Evolutionary conservation across 768 basidiomycete species (phyloP).

Genomic region (Boletus vinaceobasis): DNA sequence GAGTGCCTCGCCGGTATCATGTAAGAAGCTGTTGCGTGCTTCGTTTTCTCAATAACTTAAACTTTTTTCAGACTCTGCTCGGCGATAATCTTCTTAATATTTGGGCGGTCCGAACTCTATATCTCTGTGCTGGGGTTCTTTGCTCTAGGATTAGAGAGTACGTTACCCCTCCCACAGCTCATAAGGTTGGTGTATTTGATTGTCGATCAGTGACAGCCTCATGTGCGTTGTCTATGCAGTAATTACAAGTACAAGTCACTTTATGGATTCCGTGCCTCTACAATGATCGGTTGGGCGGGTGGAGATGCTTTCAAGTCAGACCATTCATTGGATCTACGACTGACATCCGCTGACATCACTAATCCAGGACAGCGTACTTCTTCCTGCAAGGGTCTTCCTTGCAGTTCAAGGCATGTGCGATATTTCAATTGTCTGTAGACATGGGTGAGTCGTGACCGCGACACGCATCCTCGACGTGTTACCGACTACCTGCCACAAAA

Average conservation of each 20-base stretch:
- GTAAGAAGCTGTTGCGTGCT: slow-evolving; percentile 35
- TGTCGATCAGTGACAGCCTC: slow-evolving; percentile 12
- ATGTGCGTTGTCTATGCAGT: slow-evolving; percentile 37
- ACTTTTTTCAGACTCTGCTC: slow-evolving; percentile 49
- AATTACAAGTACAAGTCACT: slow-evolving; percentile 77
- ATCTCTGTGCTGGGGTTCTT: slow-evolving; percentile 67
- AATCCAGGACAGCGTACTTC: slow-evolving; percentile 69
- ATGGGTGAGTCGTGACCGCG: slow-evolving; percentile 46
- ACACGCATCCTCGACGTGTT: slow-evolving; percentile 3
- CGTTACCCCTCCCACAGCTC: slow-evolving; percentile 81
- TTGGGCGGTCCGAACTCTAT: slow-evolving; percentile 59
- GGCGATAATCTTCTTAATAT: slow-evolving; percentile 72
- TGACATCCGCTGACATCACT: slow-evolving; percentile 16
- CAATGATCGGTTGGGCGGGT: slow-evolving; percentile 77
- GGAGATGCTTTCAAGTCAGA: slow-evolving; percentile 83
- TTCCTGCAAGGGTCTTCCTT: slow-evolving; percentile 69
- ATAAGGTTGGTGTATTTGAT: slow-evolving; percentile 50
- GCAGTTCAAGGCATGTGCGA: slow-evolving; percentile 79
- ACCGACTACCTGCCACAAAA: slow-evolving; percentile 13
- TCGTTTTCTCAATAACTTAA: slow-evolving; percentile 7
- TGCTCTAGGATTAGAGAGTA: slow-evolving; percentile 80
- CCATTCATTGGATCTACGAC: slow-evolving; percentile 6
- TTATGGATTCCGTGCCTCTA: slow-evolving; percentile 82
- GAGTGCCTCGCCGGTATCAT: slow-evolving; percentile 80
- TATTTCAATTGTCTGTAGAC: slow-evolving; percentile 82